Conservation (phyloP, 306 rosid genomes). For the Macrotyloma uniflorum region DNA sequence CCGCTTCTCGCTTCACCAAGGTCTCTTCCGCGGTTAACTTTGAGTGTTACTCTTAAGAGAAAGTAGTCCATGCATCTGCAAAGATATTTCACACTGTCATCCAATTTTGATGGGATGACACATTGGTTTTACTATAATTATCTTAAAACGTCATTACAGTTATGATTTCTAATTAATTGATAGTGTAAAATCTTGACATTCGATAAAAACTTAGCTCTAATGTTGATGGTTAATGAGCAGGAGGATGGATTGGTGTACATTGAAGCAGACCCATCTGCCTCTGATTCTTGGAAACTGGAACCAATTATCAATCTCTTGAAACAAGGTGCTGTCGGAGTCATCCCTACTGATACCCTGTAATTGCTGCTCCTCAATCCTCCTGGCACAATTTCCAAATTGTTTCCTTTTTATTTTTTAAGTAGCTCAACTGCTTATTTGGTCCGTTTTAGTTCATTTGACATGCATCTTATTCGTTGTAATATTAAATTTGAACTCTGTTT, state of each 20-base stretch:
- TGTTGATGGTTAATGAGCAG: conserved; percentile 33
- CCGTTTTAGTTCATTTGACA: not conserved
- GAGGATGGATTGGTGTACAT: conserved; percentile 75
- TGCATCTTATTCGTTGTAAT: not conserved
- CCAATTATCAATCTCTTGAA: conserved; percentile 63
- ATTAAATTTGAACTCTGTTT: not conserved
- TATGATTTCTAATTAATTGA: not conserved
- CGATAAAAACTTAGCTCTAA: not conserved
- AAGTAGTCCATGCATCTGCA: not conserved
- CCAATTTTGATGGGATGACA: not conserved
- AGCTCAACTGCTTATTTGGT: not conserved
- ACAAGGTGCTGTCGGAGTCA: conserved; percentile 90
- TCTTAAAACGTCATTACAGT: not conserved
- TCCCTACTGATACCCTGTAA: conserved; percentile 92
- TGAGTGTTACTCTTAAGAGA: not conserved
- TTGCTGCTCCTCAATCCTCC: not conserved
- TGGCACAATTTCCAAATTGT: not conserved
- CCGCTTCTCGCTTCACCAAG: conserved; percentile 77
- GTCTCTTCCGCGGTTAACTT: conserved; percentile 38
- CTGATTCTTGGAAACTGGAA: conserved; percentile 85
- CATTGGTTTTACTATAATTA: no score
- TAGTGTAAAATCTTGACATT: no score
- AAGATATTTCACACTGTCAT: not conserved
- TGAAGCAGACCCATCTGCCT: conserved; percentile 75
- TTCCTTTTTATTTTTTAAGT: not conserved